Base-by-base conservation (phyloP, 495 filamentous ascomycete species). In the Opeltia flavorubescens region DNA sequence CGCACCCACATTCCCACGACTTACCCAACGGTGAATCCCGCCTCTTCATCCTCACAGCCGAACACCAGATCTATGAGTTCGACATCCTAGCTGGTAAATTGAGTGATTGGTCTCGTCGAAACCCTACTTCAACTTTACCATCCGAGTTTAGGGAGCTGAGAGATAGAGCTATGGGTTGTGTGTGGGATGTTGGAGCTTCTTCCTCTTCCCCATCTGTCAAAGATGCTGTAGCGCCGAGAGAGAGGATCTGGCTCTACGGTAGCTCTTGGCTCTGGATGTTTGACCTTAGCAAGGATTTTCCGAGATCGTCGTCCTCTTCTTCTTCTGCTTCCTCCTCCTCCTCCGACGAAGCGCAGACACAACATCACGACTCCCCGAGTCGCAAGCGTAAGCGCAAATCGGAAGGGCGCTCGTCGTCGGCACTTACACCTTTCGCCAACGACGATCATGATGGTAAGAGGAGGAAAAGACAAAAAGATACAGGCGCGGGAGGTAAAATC, bases 241-340 rank as follows among this genome's bases (percentile, higher is more conserved):
- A 82, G 44, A 72, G 88, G 4, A 62, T 89, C 2, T 96, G 91
- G 88, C 60, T 95, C 6, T 95, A 89, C 59, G 89, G 87, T 9
- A 69, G 71, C 6, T 76, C 75, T 0, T 95, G 87, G 75, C 58
- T 99, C 44, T 94, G 83, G 73, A 96, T 96, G 89, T 76, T 96
- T 49, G 86, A 96, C 60, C 57, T 94, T 4, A 73, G 72, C 5
- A 72, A 74, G 45, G 82, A 96, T 56, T 68, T 94, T 43, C 72
- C 38, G 12, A 41, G 38, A 21, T 20, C 38, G 3, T 5, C n/a
- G n/a, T n/a, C n/a, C n/a, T n/a, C n/a, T n/a, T n/a, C n/a, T n/a
- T n/a, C n/a, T n/a, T n/a, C n/a, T n/a, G n/a, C n/a, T n/a, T n/a
- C n/a, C n/a, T n/a, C n/a, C n/a, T n/a, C n/a, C n/a, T n/a, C n/a